Evolutionary conservation across 2,329 filamentous ascomycete species (phyloP).

Genomic region (Botrytis aclada): DNA sequence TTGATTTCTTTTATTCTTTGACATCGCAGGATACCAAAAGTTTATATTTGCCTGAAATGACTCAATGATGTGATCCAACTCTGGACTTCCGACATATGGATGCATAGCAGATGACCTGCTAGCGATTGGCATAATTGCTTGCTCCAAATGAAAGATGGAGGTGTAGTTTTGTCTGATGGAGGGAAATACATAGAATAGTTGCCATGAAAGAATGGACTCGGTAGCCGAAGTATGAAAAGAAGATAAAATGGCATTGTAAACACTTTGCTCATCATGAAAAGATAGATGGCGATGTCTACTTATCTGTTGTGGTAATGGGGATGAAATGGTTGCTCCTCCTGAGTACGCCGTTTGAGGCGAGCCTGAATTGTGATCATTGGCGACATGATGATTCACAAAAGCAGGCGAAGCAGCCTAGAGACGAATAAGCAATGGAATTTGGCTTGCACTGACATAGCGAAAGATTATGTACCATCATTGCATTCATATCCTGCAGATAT

Average conservation of each 20-base stretch:
- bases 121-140: constrained; percentile 40
- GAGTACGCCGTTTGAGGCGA: constrained; percentile 5
- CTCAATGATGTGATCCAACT: constrained; percentile 43
- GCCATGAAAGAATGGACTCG: constrained; percentile 51
- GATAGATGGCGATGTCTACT: constrained; percentile 1
- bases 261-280: constrained; percentile 7
- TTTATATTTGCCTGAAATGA: constrained; percentile 49
- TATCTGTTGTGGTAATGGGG: not conserved
- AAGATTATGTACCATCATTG: constrained; percentile 14
- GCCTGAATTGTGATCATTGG: not conserved
- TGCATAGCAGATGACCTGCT: constrained; percentile 40
- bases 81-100: constrained; percentile 44
- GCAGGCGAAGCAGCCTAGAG: constrained; percentile 9
- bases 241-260: constrained; percentile 47
- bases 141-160: constrained; percentile 49
- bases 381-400: not conserved
- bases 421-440: not conserved
- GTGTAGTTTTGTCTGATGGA: constrained; percentile 44
- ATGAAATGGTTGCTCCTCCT: not conserved
- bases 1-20: constrained; percentile 39
- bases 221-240: constrained; percentile 51
- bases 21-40: constrained; percentile 53
- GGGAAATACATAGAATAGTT: constrained; percentile 47
- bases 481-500: constrained; percentile 45
- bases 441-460: not conserved